Evolutionary conservation across 1,139 yeast genomes (phyloP).

Genomic region (Geotrichum klebahnii): DNA sequence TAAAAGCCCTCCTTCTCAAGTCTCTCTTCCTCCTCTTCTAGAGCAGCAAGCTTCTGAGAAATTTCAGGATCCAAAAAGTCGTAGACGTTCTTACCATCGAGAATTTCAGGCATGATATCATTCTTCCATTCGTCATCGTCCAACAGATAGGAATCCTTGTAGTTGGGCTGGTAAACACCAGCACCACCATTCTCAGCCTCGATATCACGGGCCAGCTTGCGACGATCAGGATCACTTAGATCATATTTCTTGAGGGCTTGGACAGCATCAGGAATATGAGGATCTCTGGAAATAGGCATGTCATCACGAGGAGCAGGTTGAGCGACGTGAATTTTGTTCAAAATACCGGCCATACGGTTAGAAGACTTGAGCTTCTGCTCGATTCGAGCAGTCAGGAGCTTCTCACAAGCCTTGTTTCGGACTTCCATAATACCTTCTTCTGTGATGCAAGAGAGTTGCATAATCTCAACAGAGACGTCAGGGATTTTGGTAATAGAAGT

Average conservation of each 20-base stretch:
- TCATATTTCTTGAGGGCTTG: constrained; percentile 62
- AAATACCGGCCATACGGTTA: constrained; percentile 79
- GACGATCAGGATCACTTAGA: constrained; percentile 74
- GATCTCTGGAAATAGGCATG: constrained; percentile 55
- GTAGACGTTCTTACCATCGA: constrained; percentile 94
- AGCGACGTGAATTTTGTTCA: constrained; percentile 94
- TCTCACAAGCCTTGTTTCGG: constrained; percentile 95
- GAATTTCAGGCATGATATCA: constrained; percentile 92
- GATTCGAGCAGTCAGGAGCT: constrained; percentile 87
- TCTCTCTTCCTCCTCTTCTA: constrained; percentile 95
- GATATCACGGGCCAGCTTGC: constrained; percentile 76
- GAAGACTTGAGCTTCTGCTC: constrained; percentile 95
- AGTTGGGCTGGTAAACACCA: constrained; percentile 90
- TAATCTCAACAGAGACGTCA: constrained; percentile 80
- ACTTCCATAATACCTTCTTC: constrained; percentile 95
- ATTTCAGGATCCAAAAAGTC: constrained; percentile 97
- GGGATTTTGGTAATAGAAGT: constrained; percentile 45
- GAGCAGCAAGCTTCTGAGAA: constrained; percentile 83
- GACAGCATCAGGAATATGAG: constrained; percentile 76
- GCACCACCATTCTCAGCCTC: constrained; percentile 98
- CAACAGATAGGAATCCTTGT: constrained; percentile 83
- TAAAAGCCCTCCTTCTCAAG: constrained; percentile 93
- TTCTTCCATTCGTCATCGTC: constrained; percentile 98
- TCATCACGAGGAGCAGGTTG: constrained; percentile 87
- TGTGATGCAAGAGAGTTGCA: constrained; percentile 88